A percentile compares a stretch with the other conserved stretches of the same genome.
phyloP scores from a whole-genome alignment of 371 early-diverging fungal species.

The Dichotomocladium elegans region DNA sequence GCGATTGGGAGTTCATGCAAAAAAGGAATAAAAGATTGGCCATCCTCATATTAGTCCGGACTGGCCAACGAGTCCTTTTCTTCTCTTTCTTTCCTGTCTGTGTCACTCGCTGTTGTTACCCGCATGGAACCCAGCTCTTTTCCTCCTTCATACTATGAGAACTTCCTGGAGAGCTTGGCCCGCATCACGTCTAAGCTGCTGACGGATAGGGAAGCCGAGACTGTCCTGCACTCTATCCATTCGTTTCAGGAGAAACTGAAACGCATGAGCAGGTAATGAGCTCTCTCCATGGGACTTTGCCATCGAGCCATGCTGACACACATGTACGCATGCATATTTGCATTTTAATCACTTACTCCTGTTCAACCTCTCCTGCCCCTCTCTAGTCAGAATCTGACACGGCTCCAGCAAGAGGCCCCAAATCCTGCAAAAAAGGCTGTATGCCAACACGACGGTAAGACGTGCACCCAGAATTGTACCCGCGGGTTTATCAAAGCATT shows the following conservation, averaged over 20 bases:
- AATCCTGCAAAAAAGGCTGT: conserved; percentile 14
- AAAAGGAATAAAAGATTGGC: too few species aligned
- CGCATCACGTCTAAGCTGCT: conserved; percentile 69
- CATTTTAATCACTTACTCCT: neutral
- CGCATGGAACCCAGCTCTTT: too few species aligned
- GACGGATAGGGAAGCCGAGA: conserved; percentile 79
- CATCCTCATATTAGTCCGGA: too few species aligned
- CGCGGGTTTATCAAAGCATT: conserved; percentile 76
- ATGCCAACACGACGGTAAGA: conserved; percentile 74
- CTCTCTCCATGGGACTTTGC: too few species aligned
- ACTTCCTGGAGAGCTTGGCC: conserved; percentile 78
- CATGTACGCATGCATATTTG: neutral
- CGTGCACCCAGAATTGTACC: conserved; percentile 69
- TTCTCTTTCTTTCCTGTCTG: too few species aligned
- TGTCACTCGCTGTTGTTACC: too few species aligned
- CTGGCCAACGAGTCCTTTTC: too few species aligned
- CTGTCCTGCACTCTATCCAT: conserved; percentile 58
- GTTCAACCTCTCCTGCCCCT: neutral
- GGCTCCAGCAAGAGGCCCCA: conserved; percentile 46
- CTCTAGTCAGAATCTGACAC: conserved; percentile 54
- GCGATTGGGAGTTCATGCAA: too few species aligned
- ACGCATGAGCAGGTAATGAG: conserved; percentile 64
- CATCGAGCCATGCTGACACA: too few species aligned
- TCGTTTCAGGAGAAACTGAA: conserved; percentile 66
- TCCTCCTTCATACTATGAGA: conserved; percentile 62